These are phyloP conservation scores for Teratosphaeria destructans DNA, from an alignment of 2,329 filamentous ascomycete genomes.

Conservation along the genomic window DNA sequence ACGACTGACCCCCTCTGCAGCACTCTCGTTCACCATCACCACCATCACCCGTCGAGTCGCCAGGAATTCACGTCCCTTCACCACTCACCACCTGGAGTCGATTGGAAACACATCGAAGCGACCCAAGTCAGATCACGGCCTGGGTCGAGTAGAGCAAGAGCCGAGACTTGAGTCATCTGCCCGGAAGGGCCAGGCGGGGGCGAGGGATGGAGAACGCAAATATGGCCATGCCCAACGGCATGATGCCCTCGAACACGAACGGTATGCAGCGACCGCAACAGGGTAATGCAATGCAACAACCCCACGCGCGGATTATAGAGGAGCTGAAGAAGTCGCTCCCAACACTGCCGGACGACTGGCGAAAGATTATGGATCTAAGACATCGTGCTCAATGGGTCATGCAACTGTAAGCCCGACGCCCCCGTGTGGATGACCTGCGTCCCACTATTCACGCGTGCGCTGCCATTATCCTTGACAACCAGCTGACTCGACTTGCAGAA, in stretches of 20 bases:
- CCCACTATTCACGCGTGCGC: not conserved
- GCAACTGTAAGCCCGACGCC: conserved; percentile 21
- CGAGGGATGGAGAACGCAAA: conserved; percentile 4
- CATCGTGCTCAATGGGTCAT: conserved; percentile 20
- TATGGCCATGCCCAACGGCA: conserved; percentile 3
- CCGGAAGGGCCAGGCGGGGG: not conserved
- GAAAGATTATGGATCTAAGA: conserved; percentile 20
- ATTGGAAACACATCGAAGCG: not conserved
- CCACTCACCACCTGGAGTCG: not conserved
- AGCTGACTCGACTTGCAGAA: conserved; percentile 3
- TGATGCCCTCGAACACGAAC: conserved; percentile 10
- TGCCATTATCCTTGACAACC: not conserved
- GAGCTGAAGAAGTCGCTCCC: conserved; percentile 12
- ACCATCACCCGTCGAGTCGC: not conserved
- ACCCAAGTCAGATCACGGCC: not conserved
- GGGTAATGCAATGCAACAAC: conserved; percentile 14
- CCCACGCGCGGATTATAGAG: conserved; percentile 15
- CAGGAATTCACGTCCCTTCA: not conserved
- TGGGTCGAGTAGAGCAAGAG: not conserved
- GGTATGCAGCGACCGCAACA: conserved; percentile 19
- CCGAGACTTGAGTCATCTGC: not conserved
- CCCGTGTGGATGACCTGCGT: too few species aligned
- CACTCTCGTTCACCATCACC: not conserved
- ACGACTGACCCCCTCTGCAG: not conserved
- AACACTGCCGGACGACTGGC: conserved; percentile 20